These are phyloP conservation scores for Pleurotus sapidus DNA, from an alignment of 768 basidiomycete genomes.

Conservation along the genomic window DNA sequence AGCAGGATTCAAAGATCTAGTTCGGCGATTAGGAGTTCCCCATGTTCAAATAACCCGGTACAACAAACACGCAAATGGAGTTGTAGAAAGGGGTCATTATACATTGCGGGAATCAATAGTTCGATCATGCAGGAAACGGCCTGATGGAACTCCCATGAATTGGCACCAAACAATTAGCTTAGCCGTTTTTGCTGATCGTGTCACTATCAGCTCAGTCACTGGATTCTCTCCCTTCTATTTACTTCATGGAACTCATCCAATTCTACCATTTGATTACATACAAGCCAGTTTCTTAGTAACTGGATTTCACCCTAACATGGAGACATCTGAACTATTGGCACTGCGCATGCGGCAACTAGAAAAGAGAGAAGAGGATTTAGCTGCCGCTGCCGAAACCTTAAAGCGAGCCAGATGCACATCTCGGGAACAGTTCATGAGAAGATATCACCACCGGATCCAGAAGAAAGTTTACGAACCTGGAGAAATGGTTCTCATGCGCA, in stretches of 20 bases:
- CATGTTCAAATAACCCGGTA: constrained; percentile 30
- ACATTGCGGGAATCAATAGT: constrained; percentile 27
- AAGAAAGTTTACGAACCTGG: neutral
- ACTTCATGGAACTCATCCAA: constrained; percentile 23
- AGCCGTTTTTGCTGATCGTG: constrained; percentile 15
- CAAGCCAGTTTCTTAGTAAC: constrained; percentile 28
- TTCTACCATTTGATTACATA: constrained; percentile 27
- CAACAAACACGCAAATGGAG: constrained; percentile 32
- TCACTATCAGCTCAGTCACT: constrained; percentile 16
- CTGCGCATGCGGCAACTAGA: constrained; percentile 22
- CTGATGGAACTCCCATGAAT: neutral
- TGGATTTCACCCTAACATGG: constrained; percentile 11
- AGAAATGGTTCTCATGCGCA: constrained; percentile 19
- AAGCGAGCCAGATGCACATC: constrained; percentile 16
- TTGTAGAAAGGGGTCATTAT: constrained; percentile 31
- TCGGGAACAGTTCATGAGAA: constrained; percentile 19
- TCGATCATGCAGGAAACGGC: neutral
- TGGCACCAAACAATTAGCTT: neutral
- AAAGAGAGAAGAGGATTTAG: constrained; percentile 17
- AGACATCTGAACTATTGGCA: constrained; percentile 16
- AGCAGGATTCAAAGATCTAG: constrained; percentile 15
- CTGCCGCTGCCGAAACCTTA: constrained; percentile 12
- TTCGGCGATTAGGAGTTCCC: constrained; percentile 6
- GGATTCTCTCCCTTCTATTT: constrained; percentile 20
- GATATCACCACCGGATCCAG: neutral